Base-by-base conservation (phyloP, 116 monocot species). In the Phalaenopsis hybrid region DNA sequence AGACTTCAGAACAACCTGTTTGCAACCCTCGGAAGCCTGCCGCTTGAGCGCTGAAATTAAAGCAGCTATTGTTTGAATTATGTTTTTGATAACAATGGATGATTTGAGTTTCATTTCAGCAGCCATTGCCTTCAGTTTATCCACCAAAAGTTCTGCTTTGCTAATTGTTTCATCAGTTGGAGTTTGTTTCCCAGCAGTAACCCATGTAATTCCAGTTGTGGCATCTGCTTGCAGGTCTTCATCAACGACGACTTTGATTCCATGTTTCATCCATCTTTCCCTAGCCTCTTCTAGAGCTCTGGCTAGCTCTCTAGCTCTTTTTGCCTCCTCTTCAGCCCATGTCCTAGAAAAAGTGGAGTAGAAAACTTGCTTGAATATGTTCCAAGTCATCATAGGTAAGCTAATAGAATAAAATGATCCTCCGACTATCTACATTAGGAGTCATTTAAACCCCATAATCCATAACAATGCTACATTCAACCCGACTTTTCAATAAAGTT, bases 251-350 rank as follows among this genome's bases (percentile, higher is more conserved):
- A 99, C 90, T 85, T 95, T 99, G 78, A 99, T 93, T 23, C 98
- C 98, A 33, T 87, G 93, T 43, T 82, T 86, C 78, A 88, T 87
- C 98, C 98, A 99, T 49, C 90, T 83, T 6, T 88, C 87, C 50
- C 98, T 89, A 16, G 95, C 95, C 82, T 90, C 89, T 82, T 95
- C 93, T 18, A 99, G 90, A 25, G 92, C 88, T 86, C 41, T 91
- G 18, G 90, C 95, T 18, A 95, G 89, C 86, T 93, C 98, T 57
- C 93, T 90, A 43, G 98, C 95, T 86, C 85, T 88, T 86, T 88
- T 93, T 58, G 98, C 93, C 79, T 93, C 95, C 81, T 95, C 95
- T 79, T 99, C 98, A 45, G 98, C 98, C 98, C 98, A 99, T 28
- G 93, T 57, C 85, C 98, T 99, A 50, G 76, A 37, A 31, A 87